phyloP scores from a whole-genome alignment of 352 stramenopile genomes.

The Phytophthora tentaculata region DNA sequence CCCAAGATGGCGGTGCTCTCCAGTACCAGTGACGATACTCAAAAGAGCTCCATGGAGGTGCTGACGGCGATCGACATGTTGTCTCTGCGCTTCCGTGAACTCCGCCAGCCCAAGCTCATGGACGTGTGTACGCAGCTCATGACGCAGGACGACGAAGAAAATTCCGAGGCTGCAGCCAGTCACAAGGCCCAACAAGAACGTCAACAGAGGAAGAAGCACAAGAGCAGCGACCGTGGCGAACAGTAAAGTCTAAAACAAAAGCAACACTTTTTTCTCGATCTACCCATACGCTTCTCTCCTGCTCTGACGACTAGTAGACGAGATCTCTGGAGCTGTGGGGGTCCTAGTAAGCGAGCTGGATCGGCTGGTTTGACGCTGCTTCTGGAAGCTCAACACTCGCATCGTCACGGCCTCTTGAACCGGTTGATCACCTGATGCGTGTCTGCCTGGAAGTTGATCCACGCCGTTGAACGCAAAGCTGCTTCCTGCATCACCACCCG shows the following conservation, averaged over 20 bases:
- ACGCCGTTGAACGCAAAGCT: slow-evolving; percentile 47
- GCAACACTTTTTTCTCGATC: background rate
- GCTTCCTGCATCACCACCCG: slow-evolving; percentile 21
- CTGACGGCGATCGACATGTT: slow-evolving; percentile 82
- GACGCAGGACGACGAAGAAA: slow-evolving; percentile 42
- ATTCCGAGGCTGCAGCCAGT: slow-evolving; percentile 24
- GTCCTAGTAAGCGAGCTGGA: slow-evolving; percentile 26
- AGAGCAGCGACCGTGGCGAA: slow-evolving; percentile 25
- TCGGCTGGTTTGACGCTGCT: slow-evolving; percentile 24
- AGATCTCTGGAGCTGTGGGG: slow-evolving; percentile 20
- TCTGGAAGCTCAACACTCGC: slow-evolving; percentile 47
- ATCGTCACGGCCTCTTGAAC: slow-evolving; percentile 40
- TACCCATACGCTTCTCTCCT: slow-evolving; percentile 4
- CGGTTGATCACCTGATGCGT: slow-evolving; percentile 20
- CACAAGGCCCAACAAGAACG: slow-evolving; percentile 26
- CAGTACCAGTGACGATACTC: slow-evolving; percentile 11
- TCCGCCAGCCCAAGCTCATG: slow-evolving; percentile 68
- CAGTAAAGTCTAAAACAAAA: slow-evolving; percentile 7
- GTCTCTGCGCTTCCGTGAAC: slow-evolving; percentile 68
- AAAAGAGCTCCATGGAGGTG: slow-evolving; percentile 48
- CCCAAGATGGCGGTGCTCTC: slow-evolving; percentile 72
- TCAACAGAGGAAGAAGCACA: slow-evolving; percentile 30
- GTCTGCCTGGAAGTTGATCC: slow-evolving; percentile 14
- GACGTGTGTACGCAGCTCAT: slow-evolving; percentile 71
- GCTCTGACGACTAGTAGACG: slow-evolving; percentile 5